Conservation (phyloP, 192 early-diverging fungal genomes). For the Haplosporangium gracile region DNA sequence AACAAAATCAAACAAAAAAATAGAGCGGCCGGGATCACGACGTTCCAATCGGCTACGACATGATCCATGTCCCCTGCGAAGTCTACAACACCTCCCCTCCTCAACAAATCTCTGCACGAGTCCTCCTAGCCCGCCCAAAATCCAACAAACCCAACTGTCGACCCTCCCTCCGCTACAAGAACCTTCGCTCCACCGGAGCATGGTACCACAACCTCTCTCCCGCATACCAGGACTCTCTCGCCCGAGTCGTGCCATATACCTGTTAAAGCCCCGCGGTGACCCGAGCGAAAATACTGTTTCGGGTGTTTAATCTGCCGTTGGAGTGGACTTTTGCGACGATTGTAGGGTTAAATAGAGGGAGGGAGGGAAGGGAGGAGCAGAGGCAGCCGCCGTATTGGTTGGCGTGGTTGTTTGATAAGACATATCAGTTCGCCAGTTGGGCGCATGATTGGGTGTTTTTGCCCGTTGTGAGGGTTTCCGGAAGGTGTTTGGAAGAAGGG, state of each 20-base stretch:
- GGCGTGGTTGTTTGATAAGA: constrained; percentile 17
- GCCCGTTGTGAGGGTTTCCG: constrained; percentile 1
- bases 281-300: background rate
- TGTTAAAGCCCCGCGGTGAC: background rate
- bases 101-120: background rate
- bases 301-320: constrained; percentile 3
- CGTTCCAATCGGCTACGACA: constrained; percentile 20
- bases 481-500: constrained; percentile 3
- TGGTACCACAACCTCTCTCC: constrained; percentile 7
- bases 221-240: constrained; percentile 6
- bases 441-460: background rate
- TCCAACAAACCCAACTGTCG: constrained; percentile 11
- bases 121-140: constrained; percentile 6
- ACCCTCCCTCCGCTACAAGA: constrained; percentile 20
- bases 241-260: constrained; percentile 4
- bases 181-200: constrained; percentile 13
- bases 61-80: constrained; percentile 20
- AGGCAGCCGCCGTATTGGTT: background rate
- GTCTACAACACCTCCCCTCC: background rate
- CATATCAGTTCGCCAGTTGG: background rate
- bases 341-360: background rate
- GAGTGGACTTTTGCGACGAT: background rate
- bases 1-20: background rate
- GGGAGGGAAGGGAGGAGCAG: background rate
- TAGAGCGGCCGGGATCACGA: constrained; percentile 26